Evolutionary conservation across 1,139 yeast species (phyloP).

Genomic region (Yamadazyma atlantica): DNA sequence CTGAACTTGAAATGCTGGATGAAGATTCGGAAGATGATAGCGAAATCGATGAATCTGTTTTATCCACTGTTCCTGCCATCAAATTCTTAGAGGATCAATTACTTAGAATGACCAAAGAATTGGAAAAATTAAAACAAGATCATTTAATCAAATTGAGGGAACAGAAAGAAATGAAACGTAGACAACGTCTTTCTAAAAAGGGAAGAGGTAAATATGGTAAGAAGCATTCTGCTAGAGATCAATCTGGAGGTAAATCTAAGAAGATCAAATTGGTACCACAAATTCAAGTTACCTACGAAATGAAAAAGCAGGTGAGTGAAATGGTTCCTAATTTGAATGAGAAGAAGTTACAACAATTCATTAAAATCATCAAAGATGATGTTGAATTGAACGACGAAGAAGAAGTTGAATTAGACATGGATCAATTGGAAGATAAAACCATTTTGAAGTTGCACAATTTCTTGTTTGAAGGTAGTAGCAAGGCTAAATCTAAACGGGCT

Average conservation of each 20-base stretch:
- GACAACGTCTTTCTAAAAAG: conserved; percentile 41
- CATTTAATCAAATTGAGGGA: conserved; percentile 58
- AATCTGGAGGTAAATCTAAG: conserved; percentile 9
- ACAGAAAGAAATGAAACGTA: conserved; percentile 45
- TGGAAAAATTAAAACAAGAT: conserved; percentile 74
- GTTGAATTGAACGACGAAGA: conserved; percentile 78
- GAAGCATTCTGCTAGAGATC: conserved; percentile 7
- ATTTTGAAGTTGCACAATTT: conserved; percentile 79
- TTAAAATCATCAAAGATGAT: conserved; percentile 83
- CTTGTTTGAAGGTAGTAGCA: conserved; percentile 61
- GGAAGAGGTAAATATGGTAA: conserved; percentile 19
- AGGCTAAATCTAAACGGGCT: conserved; percentile 56
- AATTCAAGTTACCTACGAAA: conserved; percentile 74
- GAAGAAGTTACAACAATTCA: conserved; percentile 77
- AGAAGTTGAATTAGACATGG: conserved; percentile 91
- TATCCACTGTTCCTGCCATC: conserved; percentile 81
- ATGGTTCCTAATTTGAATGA: conserved; percentile 78
- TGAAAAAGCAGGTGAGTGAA: conserved; percentile 94
- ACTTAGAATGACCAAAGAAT: conserved; percentile 79
- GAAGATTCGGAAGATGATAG: conserved; percentile 56
- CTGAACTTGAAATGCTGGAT: conserved; percentile 33
- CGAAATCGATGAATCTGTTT: conserved; percentile 69
- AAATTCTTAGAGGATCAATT: conserved; percentile 85
- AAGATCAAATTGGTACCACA: conserved; percentile 16
- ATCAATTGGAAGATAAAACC: conserved; percentile 83